phyloP scores from a whole-genome alignment of 257 asterid species.

The Hygrophila difformis region DNA sequence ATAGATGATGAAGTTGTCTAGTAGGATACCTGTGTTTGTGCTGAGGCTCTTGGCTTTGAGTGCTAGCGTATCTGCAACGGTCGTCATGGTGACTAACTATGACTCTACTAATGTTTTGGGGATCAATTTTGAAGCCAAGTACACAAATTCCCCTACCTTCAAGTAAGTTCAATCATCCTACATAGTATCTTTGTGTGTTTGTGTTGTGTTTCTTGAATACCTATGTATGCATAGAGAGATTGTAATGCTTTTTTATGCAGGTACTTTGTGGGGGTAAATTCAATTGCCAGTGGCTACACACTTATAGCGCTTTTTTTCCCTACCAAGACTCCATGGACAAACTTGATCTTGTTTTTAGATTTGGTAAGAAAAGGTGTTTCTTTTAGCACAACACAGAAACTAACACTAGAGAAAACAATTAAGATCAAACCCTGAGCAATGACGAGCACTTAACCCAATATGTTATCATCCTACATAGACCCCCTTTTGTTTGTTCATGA shows the following conservation, averaged over 20 bases:
- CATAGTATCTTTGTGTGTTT: neutral
- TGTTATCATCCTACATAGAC: too few relatives aligned
- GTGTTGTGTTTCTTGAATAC: neutral
- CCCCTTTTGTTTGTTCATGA: too few relatives aligned
- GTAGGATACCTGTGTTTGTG: conserved; percentile 38
- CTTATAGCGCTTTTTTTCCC: conserved; percentile 50
- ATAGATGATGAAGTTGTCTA: conserved; percentile 32
- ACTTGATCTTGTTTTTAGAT: conserved; percentile 47
- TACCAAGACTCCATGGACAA: conserved; percentile 32
- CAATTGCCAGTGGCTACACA: conserved; percentile 51
- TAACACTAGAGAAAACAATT: too few relatives aligned
- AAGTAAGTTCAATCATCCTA: conserved; percentile 27
- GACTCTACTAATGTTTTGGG: conserved; percentile 50
- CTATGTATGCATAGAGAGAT: too few relatives aligned
- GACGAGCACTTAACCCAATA: too few relatives aligned
- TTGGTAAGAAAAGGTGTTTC: conserved; percentile 34
- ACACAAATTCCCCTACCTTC: conserved; percentile 52
- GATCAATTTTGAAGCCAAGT: conserved; percentile 66
- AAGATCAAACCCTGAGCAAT: neutral
- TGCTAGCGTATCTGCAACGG: conserved; percentile 42
- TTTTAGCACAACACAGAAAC: too few relatives aligned
- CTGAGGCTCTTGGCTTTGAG: conserved; percentile 70
- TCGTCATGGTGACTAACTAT: conserved; percentile 52
- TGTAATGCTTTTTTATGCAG: conserved; percentile 25
- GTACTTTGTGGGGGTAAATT: conserved; percentile 55